Base-by-base conservation (phyloP, 352 stramenopile genomes). In the Albugo candida region DNA sequence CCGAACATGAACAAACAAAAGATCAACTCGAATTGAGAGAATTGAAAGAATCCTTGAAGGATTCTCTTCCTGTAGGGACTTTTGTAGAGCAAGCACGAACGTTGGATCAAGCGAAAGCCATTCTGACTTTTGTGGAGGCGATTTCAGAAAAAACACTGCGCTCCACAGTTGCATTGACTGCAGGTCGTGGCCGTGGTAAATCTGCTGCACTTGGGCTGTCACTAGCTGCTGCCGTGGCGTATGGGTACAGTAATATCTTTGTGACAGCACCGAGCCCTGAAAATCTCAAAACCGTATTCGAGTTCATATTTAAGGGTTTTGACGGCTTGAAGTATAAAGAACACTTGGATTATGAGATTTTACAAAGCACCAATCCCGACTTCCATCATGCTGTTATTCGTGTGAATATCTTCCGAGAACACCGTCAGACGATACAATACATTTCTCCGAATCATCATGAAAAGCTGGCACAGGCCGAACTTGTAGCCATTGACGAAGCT, bases 401-500 rank as follows among this genome's bases (percentile, higher is more conserved):
- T 16, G 89, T 99, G 38, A 95, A 97, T 56, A 85, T 99, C 54
- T 97, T 98, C 64, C 77, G 86, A 41, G 87, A 93, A 58, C 93
- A 98, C 58, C 78, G 92, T 35, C 95, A 99, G 66, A 96, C 83
- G 1, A 96, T 99, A 52, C 87, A 98, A 70, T 98, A 98, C 68
- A 96, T 95, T 24, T 64, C 88, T 58, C 92, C 93, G 17, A 74
- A 77, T 39, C 89, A 99, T 58, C 77, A 94, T 47, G 83, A 97
- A 58, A 97, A 97, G 58, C 87, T 99, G 50, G 77, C 88, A 31
- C 94, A 97, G 53, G 93, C 94, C 2, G 95, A 99, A 60, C 82
- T 99, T 49, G 63, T 99, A 11, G 93, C 94, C 5, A 95, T 99
- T 51, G 95, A 99, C 63, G 95, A 99, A 64, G 96, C 96, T 18